A percentile compares a stretch with the other conserved stretches of the same genome.
Conservation (phyloP, 108 stramenopile species). For the Asterionellopsis glacialis region DNA sequence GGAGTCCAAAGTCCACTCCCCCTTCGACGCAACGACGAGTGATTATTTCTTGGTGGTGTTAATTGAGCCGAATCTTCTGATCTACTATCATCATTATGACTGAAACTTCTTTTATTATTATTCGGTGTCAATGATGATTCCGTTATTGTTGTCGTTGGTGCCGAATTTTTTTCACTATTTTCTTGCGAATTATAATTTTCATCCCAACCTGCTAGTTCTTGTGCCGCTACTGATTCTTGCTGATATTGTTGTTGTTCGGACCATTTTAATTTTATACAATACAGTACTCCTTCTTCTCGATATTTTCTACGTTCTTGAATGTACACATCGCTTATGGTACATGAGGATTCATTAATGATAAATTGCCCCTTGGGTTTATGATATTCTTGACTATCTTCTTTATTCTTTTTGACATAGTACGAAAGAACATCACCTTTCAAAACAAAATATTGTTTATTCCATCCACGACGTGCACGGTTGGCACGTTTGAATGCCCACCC, state of each 20-base stretch:
- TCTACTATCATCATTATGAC: no score
- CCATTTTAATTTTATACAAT: not conserved
- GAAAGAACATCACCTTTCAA: not conserved
- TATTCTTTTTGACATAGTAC: conserved; percentile 4
- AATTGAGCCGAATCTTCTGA: no score
- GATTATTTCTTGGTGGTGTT: no score
- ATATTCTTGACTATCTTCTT: no score
- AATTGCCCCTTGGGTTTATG: conserved; percentile 2
- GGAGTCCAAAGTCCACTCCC: no score
- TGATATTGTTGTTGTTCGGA: not conserved
- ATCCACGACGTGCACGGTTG: not conserved
- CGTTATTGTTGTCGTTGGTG: not conserved
- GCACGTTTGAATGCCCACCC: not conserved
- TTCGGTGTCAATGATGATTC: no score
- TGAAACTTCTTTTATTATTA: no score
- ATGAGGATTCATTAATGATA: not conserved
- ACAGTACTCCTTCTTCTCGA: not conserved
- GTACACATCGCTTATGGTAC: conserved; percentile 4
- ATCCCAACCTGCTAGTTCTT: not conserved
- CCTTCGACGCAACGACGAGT: no score
- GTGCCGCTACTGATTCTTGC: not conserved
- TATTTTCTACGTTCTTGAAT: not conserved
- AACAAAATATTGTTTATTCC: conserved; percentile 8
- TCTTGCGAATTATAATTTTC: not conserved
- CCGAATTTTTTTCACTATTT: no score